Evolutionary conservation across 805 yeast species (phyloP).

Genomic region (Hanseniaspora clermontiae): DNA sequence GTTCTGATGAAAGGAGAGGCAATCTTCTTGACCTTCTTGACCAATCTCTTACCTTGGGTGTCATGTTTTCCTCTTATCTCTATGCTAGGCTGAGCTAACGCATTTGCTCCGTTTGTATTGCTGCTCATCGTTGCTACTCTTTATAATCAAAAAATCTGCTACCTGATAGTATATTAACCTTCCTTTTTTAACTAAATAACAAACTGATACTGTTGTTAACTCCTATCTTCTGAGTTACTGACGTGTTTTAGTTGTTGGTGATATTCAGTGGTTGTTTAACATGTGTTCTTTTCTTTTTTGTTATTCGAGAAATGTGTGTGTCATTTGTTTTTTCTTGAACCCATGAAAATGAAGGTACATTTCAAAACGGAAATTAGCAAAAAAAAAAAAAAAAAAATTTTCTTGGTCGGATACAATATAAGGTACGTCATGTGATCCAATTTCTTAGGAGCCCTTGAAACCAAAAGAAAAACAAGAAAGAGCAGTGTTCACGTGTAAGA

Average conservation of each 20-base stretch:
- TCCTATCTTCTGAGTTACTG: not conserved
- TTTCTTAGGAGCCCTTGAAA: too few relatives aligned
- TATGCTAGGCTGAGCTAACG: constrained; percentile 2
- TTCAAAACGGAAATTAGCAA: too few relatives aligned
- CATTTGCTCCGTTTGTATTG: not conserved
- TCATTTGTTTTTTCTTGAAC: not conserved
- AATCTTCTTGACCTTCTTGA: constrained; percentile 12
- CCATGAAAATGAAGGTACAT: not conserved
- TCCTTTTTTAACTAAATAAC: not conserved
- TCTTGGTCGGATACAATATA: too few relatives aligned
- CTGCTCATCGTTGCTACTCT: not conserved
- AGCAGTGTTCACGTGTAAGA: too few relatives aligned
- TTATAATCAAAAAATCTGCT: not conserved
- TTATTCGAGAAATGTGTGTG: not conserved
- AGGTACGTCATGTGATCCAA: too few relatives aligned
- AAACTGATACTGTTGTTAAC: not conserved
- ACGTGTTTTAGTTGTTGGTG: not conserved
- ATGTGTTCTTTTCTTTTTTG: not conserved
- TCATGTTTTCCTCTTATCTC: constrained; percentile 10
- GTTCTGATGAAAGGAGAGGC: constrained; percentile 30
- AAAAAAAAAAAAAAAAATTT: too few relatives aligned
- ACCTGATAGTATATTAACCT: not conserved
- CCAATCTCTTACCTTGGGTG: constrained; percentile 7
- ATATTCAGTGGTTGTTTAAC: not conserved
- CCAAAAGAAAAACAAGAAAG: too few relatives aligned